Evolutionary conservation across 306 rosid species (phyloP).

Genomic region (Castanea sativa): DNA sequence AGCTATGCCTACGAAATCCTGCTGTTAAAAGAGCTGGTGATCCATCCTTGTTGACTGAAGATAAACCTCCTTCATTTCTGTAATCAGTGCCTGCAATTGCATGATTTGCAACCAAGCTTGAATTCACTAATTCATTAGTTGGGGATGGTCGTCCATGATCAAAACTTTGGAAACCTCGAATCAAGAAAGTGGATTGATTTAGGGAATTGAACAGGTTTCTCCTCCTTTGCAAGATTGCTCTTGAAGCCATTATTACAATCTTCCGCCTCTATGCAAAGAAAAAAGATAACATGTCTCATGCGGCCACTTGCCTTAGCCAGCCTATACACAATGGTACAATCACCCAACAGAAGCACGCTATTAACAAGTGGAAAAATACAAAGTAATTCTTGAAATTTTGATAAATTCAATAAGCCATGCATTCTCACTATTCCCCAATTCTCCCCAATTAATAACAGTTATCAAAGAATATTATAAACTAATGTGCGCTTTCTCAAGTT

Average conservation of each 20-base stretch:
- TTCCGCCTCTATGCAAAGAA: background rate
- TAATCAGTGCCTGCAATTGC: background rate
- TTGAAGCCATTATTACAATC: conserved; percentile 50
- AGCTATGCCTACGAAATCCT: conserved; percentile 15
- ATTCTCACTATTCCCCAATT: background rate
- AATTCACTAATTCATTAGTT: conserved; percentile 2
- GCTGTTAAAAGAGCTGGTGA: conserved; percentile 16
- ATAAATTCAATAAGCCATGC: background rate
- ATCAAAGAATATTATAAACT: background rate
- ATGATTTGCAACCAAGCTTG: conserved; percentile 10
- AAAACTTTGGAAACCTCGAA: conserved; percentile 29
- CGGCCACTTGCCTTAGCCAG: background rate
- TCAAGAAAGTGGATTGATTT: conserved; percentile 26
- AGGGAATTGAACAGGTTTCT: conserved; percentile 33
- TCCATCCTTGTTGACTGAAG: conserved; percentile 16
- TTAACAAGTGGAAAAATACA: background rate
- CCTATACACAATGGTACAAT: background rate
- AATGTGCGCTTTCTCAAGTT: background rate
- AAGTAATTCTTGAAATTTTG: background rate
- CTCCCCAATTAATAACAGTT: background rate
- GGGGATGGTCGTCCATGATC: conserved; percentile 9
- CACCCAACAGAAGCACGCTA: background rate
- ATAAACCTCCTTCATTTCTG: background rate
- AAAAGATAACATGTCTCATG: conserved; percentile 9
- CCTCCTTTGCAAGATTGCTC: conserved; percentile 56